A percentile compares a stretch with the other conserved stretches of the same genome.
Evolutionary conservation across 1,284 basidiomycete genomes (phyloP).

Genomic region (Phlebopus sp.): DNA sequence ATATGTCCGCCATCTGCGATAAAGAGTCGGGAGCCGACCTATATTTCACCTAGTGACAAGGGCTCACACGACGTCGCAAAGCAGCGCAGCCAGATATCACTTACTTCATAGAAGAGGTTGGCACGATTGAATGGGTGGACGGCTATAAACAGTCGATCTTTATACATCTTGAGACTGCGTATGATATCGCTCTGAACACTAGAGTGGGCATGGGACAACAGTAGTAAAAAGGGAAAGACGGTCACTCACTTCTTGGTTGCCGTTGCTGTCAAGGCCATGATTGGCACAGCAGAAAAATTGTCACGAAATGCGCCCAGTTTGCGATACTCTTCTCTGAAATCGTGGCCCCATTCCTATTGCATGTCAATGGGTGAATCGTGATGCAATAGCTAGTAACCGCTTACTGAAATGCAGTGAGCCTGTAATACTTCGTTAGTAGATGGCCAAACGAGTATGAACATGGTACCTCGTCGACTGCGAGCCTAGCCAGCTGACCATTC

Average conservation of each 20-base stretch:
- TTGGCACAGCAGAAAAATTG: conserved; percentile 68
- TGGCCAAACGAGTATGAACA: conserved; percentile 1
- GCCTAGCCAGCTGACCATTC: conserved; percentile 58
- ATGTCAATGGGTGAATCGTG: neutral
- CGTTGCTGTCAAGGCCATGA: conserved; percentile 83
- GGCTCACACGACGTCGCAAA: conserved; percentile 1
- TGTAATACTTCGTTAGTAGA: conserved; percentile 23
- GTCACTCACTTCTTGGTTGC: conserved; percentile 57
- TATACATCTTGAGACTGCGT: conserved; percentile 57
- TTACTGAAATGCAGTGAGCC: conserved; percentile 85
- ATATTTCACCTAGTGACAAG: conserved; percentile 54
- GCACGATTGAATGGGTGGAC: conserved; percentile 77
- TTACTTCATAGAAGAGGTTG: conserved; percentile 81
- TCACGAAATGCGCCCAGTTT: conserved; percentile 69
- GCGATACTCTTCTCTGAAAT: conserved; percentile 75
- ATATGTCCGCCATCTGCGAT: conserved; percentile 61
- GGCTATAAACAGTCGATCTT: conserved; percentile 56
- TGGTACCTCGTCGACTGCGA: conserved; percentile 79
- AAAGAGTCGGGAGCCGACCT: conserved; percentile 46
- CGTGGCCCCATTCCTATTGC: conserved; percentile 78
- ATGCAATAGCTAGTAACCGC: conserved; percentile 11
- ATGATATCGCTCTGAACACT: conserved; percentile 76
- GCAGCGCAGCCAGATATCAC: conserved; percentile 1
- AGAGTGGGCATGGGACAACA: conserved; percentile 4
- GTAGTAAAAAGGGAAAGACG: neutral